Base-by-base conservation (phyloP, 2,329 filamentous ascomycete species). In the Diaporthe helianthi region DNA sequence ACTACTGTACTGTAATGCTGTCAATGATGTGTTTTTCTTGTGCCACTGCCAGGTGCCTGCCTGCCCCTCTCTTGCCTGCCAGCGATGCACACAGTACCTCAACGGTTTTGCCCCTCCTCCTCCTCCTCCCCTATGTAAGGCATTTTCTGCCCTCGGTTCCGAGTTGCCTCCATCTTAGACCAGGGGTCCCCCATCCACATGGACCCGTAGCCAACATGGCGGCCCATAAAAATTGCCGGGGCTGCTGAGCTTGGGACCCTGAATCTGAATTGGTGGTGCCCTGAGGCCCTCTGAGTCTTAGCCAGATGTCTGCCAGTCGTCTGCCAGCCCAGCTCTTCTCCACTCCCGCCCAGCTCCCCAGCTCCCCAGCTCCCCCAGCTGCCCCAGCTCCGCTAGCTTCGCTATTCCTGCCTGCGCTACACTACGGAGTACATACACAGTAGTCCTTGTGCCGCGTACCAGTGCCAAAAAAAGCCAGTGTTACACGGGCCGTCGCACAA, bases 161-260 rank as follows among this genome's bases (percentile, higher is more conserved):
- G 41, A 46, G 41, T 41, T n/a, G 58, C 41, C 44, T 33, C 29
- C 41, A 47, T 22, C n/a, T 19, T 31, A 4, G n/a, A 12, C 36
- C 58, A 63, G 58, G 58, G 58, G 44, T 17, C 17, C 15, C 58
- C 58, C 58, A 41, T 33, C 41, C 41, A 47, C 26, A 36, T 3
- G 26, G 26, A 13, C 41, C 41, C 58, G 33, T 33, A 7, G 58
- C 58, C 58, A 63, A 8, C 58, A 63, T 47, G 19, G 58, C 58
- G 58, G 44, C 19, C 58, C 44, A 63, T 44, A 63, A 63, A 63
- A 63, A 36, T 63, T 49, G 44, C 58, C 36, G 58, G 58, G 15
- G 31, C 31, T 33, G 31, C 44, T 63, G 58, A 63, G 58, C 58
- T 63, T 63, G 58, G 58, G 58, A 63, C 58, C 58, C 58, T 63